These are phyloP conservation scores for Colletotrichum lentis DNA, from an alignment of 2,329 filamentous ascomycete species.

Conservation along the genomic window DNA sequence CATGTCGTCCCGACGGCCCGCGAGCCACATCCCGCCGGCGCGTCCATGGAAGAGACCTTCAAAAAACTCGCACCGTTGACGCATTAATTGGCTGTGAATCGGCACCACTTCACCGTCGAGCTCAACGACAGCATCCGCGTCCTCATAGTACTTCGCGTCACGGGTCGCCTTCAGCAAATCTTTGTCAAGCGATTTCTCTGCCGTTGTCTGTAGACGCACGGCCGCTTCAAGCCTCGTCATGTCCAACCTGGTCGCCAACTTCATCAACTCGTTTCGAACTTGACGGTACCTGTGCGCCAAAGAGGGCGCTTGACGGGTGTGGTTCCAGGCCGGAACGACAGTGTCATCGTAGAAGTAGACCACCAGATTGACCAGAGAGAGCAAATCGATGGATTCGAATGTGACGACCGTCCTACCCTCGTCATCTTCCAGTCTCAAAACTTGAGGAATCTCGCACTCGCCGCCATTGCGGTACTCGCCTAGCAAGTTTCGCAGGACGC, in stretches of 20 bases:
- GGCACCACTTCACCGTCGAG: conserved; percentile 75
- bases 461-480: conserved; percentile 64
- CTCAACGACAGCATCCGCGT: conserved; percentile 81
- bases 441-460: conserved; percentile 65
- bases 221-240: conserved; percentile 78
- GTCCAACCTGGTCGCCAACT: conserved; percentile 74
- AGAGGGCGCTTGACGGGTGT: conserved; percentile 70
- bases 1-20: conserved; percentile 65
- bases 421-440: conserved; percentile 63
- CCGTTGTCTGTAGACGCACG: conserved; percentile 75
- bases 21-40: conserved; percentile 84
- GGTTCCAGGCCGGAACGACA: conserved; percentile 87
- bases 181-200: conserved; percentile 68
- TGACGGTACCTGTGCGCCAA: conserved; percentile 79
- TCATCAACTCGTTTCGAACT: conserved; percentile 87
- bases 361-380: conserved; percentile 80
- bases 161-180: conserved; percentile 77
- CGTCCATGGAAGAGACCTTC: conserved; percentile 88
- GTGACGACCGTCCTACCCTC: conserved; percentile 65
- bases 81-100: conserved; percentile 81
- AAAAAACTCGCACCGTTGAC: conserved; percentile 91
- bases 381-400: conserved; percentile 75
- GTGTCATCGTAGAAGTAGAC: conserved; percentile 83
- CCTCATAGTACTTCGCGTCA: conserved; percentile 76
- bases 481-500: conserved; percentile 70